Base-by-base conservation (phyloP, 1,284 basidiomycete genomes). In the Pyrrhoderma noxium region DNA sequence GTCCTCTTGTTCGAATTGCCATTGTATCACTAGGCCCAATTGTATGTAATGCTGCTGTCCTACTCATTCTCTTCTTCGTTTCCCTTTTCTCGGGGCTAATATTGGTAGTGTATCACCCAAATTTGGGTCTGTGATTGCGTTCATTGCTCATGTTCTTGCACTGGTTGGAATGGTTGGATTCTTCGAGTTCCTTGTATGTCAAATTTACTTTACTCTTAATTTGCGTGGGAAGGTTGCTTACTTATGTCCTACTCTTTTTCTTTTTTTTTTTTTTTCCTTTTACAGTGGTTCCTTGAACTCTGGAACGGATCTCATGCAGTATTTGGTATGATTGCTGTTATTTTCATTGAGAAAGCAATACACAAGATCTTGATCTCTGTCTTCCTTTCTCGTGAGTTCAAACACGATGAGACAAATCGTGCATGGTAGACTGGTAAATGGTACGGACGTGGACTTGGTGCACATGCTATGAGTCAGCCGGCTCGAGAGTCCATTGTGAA, bases 351-450 rank as follows among this genome's bases (percentile, higher is more conserved):
- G 67, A 82, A 93, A 53, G 88, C 88, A 22, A 71, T 96, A 58
- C 86, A 93, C 79, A 97, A 97, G 73, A 76, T 93, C 53, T 72
- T 95, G 57, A 96, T 97, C 60, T 75, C 93, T 1, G 84, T 94
- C 51, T 91, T 94, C 79, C 73, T 97, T 39, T 89, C 91, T 31
- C 85, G 93, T 58, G 93, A 97, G 69, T 94, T 95, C 79, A 96
- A 96, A 72, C 91, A 95, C 63, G 93, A 97, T 65, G 93, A 96
- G 72, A 93, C 91, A 18, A 97, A 96, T 70, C 78, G 92, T 31
- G 93, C 93, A 8, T 97, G 93, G 93, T 97, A 93, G 93, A 94
- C 92, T 38, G 93, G 93, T 63, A 82, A 89, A 59, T 96, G 93
- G 93, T 94, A 93, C 66, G 92, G 92, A 51, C 85, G 93, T 46